Evolutionary conservation across 345 rosid species (phyloP), one percentile per base, ranked within the genome.

Genomic region (Cardamine chenopodiifolia): DNA sequence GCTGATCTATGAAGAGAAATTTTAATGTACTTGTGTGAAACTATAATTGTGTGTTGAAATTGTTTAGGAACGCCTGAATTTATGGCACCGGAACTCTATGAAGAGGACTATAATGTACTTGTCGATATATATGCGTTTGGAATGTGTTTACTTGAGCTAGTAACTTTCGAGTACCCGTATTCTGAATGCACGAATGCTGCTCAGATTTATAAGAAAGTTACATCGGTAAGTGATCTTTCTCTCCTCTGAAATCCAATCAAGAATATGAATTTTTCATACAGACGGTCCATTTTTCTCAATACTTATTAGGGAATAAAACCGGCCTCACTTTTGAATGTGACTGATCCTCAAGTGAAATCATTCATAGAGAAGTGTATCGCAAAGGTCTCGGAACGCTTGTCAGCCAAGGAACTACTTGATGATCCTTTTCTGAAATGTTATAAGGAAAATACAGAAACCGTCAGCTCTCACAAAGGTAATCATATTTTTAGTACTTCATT

Each of bases 31-130:
- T 47, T 1, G 28, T 44, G 12, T 68, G 11, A 64, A 35, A 56
- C 69, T 63, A 45, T 14, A 55, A 20, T 20, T 64, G 9, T 65
- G 40, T 50, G 25, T 55, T 71, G 56, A 3, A 57, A 71, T n/a
- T 64, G 11, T 59, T 55, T 61, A 92, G 99, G 98, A 62, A 96
- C 99, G 57, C 99, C 99, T 14, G 99, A 90, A 35, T 96, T 90
- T 78, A 96, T 96, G 99, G 99, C 99, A 3, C 99, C 99, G 0
- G 99, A 96, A 80, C 93, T 96, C 64, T 92, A 96, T 44, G 98
- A 96, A 69, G 99, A 96, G 76, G 97, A 96, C 69, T 96, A 96
- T 69, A 90, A 89, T 57, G 98, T 90, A 78, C 97, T 96, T 34
- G 97, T 92, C 19, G 99, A 96, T 80, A 89, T 96, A 73, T 96